Evolutionary conservation across 371 early-diverging fungal species (phyloP), one percentile per base, ranked within the genome.

Genomic region (Saksenaea vasiformis): DNA sequence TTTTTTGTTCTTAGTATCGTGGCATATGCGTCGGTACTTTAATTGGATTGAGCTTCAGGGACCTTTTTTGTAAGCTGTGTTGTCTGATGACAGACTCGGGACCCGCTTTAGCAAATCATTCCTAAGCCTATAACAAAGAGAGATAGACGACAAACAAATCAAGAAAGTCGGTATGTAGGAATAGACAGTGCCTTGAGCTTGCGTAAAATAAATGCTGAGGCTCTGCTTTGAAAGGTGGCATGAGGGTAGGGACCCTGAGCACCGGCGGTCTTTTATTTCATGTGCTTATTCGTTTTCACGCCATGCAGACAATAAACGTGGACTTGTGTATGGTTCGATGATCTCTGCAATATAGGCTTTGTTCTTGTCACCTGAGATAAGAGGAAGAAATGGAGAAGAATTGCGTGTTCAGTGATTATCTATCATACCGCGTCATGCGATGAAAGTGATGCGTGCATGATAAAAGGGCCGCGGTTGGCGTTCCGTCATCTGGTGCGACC

Each of bases 81-180:
- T 15, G 55, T 27, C 55, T 54, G 55, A 54, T 54, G 55, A 54
- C 35, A 27, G 35, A 54, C 55, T 54, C 55, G 55, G 55, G 55
- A 15, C 55, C 55, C 35, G 2, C 22, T 22, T n/a, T 53, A 7
- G 10, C 15, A 5, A 5, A 26, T 14, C 7, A 15, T 35, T 26
- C 7, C 35, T 27, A 31, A 28, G 7, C 26, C 31, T 7, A 31
- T 4, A 31, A 7, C 2, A 7, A 31, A 31, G 7, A 31, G 31
- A 4, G 31, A 31, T 31, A 31, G 7, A 31, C 7, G 31, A 7
- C 31, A 7, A 2, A 7, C 31, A 31, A 4, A 31, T 31, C 31
- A 31, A 31, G 7, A 4, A 31, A 31, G 7, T 31, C 2, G 31
- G 2, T 7, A 31, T 31, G 31, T 31, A 31, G 31, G 2, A 31